Base-by-base conservation (phyloP, 169 alveolate species). In the Plasmodium falciparum region DNA sequence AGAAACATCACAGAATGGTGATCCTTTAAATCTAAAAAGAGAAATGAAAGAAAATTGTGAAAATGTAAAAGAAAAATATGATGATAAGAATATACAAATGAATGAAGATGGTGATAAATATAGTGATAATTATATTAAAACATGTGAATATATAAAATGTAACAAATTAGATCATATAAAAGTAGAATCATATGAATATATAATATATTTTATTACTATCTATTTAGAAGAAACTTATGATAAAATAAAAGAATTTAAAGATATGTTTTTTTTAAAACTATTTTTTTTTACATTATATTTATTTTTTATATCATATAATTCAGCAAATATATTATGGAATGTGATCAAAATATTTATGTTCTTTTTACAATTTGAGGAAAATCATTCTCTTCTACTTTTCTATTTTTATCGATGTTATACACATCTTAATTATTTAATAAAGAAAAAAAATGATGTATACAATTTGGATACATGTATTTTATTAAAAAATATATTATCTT, bases 241-340 rank as follows among this genome's bases (percentile, higher is more conserved):
- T n/a, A 50, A 83, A 33, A 83, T 83, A 70, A 83, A 83, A 63
- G 91, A 83, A 58, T 83, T 69, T 56, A 54, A 83, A 62, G 56
- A 43, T 22, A 63, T 26, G 3, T 54, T 39, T 13, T 83, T 83
- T 45, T 63, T 83, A 59, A 67, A 49, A 9, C 29, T 83, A 17
- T 70, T 83, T 56, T 69, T 83, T 58, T 83, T 83, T 61, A 56
- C 74, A 11, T 20, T 83, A 15, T 83, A 83, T 17, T 13, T 83
- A 56, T 83, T 83, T 70, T 83, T 83, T 50, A 22, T 63, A 3
- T 29, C 56, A 5, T 83, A 70, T 62, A 83, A 73, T 39, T 24
- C 83, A n/a, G 47, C 69, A 20, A 83, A 72, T 29, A 83, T 83
- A 33, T 62, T 83, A 39, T 83, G 91, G 91, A 17, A 83, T 62